Base-by-base conservation (phyloP, 2,329 filamentous ascomycete genomes). In the Alternaria longipes region DNA sequence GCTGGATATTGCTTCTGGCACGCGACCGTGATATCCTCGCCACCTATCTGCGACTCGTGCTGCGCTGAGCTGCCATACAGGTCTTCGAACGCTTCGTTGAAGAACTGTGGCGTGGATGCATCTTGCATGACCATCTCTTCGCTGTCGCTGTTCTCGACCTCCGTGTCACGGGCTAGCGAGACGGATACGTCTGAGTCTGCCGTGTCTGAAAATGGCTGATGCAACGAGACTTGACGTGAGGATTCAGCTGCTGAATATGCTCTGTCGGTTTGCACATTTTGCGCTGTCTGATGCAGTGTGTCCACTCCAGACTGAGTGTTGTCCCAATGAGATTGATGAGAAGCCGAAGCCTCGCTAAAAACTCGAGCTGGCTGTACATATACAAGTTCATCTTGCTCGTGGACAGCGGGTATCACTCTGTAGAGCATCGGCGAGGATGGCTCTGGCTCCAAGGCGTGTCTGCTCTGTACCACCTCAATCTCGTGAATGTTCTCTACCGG, bases 61-160 rank as follows among this genome's bases (percentile, higher is more conserved):
- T 57, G 11, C 38, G 40, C 1, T 8, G 46, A 14, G 46, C 14
- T 50, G 5, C 38, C 8, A 56, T n/a, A 6, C 22, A 11, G 1
- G 36, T 50, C 40, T 52, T 40, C 16, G 5, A 57, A 57, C 18
- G n/a, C 40, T 22, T 52, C n/a, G 40, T 57, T 38, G 4, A 57
- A 57, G 22, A 40, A 46, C 8, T 45, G 20, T 22, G 20, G 20
- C 3, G 20, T 22, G 20, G 20, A 20, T 12, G 30, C 40, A 9
- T 52, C 3, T 9, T 52, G 6, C 30, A 52, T 52, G 1, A n/a
- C 28, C 22, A 14, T 28, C 36, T 56, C 45, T 28, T 8, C 8
- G 8, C 26, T 28, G 8, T 28, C 8, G 8, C 26, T 28, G 8
- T 28, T 28, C 46, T 18, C 18, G 14, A 49, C 18, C 14, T 41